Conservation (phyloP, 139 green algal genomes). For the Coelastrella sp. region DNA sequence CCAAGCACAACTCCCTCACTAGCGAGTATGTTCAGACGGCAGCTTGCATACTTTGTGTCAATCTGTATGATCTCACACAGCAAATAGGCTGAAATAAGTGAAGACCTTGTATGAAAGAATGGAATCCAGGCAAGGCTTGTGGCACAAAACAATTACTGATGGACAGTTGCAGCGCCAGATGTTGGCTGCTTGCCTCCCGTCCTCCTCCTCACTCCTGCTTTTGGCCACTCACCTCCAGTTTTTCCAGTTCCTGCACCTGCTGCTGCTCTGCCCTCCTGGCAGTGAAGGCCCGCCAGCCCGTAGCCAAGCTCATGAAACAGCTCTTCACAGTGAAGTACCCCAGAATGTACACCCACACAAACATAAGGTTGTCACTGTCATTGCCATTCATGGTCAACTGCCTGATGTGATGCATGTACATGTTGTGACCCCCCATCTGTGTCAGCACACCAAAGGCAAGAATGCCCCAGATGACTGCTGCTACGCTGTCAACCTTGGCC, state of each 20-base stretch:
- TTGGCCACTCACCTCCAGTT: background rate
- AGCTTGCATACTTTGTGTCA: no score
- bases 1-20: no score
- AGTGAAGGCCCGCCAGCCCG: background rate
- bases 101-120: no score
- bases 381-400: background rate
- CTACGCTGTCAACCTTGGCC: conserved; percentile 21
- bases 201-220: background rate
- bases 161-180: no score
- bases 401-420: background rate
- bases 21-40: no score
- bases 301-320: conserved; percentile 11
- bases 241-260: conserved; percentile 12
- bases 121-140: no score
- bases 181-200: no score
- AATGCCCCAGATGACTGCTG: background rate
- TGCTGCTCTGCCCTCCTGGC: background rate
- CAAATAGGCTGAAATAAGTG: no score
- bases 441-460: background rate
- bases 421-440: background rate
- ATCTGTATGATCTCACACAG: no score
- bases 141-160: no score
- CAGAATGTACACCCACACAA: conserved; percentile 23
- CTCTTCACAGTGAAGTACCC: conserved; percentile 28
- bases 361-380: background rate